phyloP scores from a whole-genome alignment of 371 early-diverging fungal species.

The Syncephalastrum racemosum region DNA sequence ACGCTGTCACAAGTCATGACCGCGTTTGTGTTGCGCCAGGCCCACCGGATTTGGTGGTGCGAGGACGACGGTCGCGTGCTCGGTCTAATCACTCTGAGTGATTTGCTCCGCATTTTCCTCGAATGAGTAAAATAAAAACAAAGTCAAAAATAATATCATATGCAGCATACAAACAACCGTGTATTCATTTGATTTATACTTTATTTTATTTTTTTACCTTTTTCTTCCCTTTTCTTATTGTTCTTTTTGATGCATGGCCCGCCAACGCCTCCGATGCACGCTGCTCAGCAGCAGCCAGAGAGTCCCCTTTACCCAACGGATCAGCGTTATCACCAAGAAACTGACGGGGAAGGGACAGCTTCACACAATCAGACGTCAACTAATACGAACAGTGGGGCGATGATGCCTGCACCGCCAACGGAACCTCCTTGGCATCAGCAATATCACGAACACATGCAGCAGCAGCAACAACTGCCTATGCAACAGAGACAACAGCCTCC shows the following conservation, averaged over 20 bases:
- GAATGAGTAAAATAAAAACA: conserved; percentile 6
- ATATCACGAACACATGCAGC: neutral
- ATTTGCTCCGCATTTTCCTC: conserved; percentile 20
- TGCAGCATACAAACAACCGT: neutral
- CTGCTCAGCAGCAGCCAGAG: too few species aligned
- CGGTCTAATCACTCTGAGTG: conserved; percentile 48
- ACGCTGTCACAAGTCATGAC: conserved; percentile 61
- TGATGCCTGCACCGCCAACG: neutral
- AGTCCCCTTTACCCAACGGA: neutral
- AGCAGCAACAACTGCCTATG: neutral
- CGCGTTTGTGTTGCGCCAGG: conserved; percentile 50
- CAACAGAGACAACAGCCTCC: conserved; percentile 1
- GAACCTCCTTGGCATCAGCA: neutral
- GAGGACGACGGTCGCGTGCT: conserved; percentile 51
- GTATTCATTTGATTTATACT: too few species aligned
- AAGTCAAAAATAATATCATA: neutral
- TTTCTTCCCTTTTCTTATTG: conserved; percentile 1
- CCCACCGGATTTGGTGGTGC: conserved; percentile 59
- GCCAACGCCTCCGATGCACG: conserved; percentile 2
- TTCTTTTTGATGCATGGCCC: conserved; percentile 2
- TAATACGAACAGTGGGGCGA: too few species aligned
- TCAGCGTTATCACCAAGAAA: neutral
- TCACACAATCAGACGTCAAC: too few species aligned
- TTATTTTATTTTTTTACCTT: conserved; percentile 1
- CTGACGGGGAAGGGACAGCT: too few species aligned